These are phyloP conservation scores for Trichoderma sp. DNA, from an alignment of 2,329 filamentous ascomycete species.

Conservation along the genomic window DNA sequence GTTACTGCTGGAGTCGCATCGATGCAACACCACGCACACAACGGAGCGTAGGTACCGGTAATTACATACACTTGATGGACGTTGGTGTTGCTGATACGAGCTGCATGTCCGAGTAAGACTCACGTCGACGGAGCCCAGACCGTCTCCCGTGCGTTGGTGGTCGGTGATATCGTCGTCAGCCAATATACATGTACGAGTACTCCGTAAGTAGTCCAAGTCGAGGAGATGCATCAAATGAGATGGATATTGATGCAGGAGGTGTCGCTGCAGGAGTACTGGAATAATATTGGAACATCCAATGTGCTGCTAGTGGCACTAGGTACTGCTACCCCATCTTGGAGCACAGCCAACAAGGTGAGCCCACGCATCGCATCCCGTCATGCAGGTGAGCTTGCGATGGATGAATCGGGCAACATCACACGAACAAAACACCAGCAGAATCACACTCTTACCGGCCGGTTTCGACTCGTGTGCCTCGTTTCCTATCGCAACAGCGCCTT, in stretches of 20 bases:
- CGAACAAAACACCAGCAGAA: background rate
- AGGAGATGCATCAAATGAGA: background rate
- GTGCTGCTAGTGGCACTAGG: background rate
- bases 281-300: background rate
- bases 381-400: constrained; percentile 7
- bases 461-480: constrained; percentile 4
- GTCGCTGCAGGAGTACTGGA: background rate
- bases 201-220: background rate
- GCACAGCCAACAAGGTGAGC: background rate
- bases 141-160: background rate
- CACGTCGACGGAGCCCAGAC: background rate
- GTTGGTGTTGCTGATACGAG: background rate
- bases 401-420: background rate
- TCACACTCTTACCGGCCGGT: background rate
- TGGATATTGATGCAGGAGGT: background rate
- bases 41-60: background rate
- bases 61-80: background rate
- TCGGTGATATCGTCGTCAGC: background rate
- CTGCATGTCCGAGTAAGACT: background rate
- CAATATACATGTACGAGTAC: background rate
- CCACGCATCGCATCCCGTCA: background rate
- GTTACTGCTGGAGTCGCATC: background rate
- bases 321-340: background rate
- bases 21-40: background rate
- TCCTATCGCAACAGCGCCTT: background rate